A percentile compares a stretch with the other conserved stretches of the same genome.
phyloP scores from a whole-genome alignment of 140 eudicot genomes.

The Flaveria floridana region DNA sequence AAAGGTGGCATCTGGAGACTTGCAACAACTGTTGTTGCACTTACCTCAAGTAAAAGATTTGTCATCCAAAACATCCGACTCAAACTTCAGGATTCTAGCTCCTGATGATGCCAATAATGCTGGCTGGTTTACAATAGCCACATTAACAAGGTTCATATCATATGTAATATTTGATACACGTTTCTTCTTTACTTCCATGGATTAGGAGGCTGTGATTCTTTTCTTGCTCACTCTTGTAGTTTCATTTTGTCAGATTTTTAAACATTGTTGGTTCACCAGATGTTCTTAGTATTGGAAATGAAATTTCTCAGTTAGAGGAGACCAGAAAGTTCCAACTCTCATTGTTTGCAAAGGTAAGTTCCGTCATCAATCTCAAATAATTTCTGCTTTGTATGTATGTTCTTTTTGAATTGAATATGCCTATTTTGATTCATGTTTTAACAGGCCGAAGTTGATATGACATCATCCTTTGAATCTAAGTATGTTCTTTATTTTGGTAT shows the following conservation, averaged over 20 bases:
- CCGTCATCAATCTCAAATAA: slow-evolving; percentile 21
- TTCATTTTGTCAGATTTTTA: slow-evolving; percentile 55
- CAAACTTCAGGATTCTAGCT: slow-evolving; percentile 56
- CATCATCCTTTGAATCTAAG: slow-evolving; percentile 80
- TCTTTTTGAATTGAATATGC: background rate
- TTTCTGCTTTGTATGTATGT: slow-evolving; percentile 14
- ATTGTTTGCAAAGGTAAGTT: slow-evolving; percentile 44
- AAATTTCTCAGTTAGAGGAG: slow-evolving; percentile 84
- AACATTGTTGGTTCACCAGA: slow-evolving; percentile 53
- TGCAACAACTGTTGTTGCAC: slow-evolving; percentile 62
- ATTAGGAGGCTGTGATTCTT: slow-evolving; percentile 19
- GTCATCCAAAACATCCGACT: slow-evolving; percentile 53
- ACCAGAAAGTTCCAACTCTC: slow-evolving; percentile 77
- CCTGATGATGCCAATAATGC: slow-evolving; percentile 37
- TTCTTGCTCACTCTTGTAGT: slow-evolving; percentile 24
- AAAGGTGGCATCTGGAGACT: slow-evolving; percentile 59
- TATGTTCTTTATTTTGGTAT: slow-evolving; percentile 37
- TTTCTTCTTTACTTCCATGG: slow-evolving; percentile 13
- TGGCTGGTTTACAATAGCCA: slow-evolving; percentile 74
- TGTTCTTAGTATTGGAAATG: slow-evolving; percentile 47
- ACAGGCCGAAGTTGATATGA: slow-evolving; percentile 61
- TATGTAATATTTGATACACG: slow-evolving; percentile 23
- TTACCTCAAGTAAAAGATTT: slow-evolving; percentile 54
- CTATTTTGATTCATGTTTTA: slow-evolving; percentile 18
- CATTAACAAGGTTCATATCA: slow-evolving; percentile 61